These are phyloP conservation scores for Fonticula alba DNA, from an alignment of 78 protist genomes.

Conservation along the genomic window DNA sequence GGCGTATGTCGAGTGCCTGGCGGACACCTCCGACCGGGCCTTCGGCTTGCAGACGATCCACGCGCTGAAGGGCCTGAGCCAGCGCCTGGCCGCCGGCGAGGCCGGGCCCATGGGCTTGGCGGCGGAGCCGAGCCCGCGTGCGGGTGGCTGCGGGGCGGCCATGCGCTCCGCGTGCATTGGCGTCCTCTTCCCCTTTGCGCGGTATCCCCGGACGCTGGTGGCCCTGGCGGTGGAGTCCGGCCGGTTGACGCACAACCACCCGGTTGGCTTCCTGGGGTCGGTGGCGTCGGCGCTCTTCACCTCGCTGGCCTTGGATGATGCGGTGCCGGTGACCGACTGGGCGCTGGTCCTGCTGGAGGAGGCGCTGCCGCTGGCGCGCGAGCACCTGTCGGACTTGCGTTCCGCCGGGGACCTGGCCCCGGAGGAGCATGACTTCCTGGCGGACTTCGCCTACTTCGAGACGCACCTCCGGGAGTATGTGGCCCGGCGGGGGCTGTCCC, in stretches of 20 bases:
- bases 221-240: slow-evolving; percentile 36
- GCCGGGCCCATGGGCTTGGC: slow-evolving; percentile 18
- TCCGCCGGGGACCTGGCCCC: too few relatives aligned
- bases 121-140: slow-evolving; percentile 17
- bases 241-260: slow-evolving; percentile 48
- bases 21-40: slow-evolving; percentile 37
- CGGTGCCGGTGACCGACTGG: too few relatives aligned
- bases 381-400: too few relatives aligned
- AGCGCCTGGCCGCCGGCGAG: not conserved
- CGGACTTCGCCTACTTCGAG: too few relatives aligned
- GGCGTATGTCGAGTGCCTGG: slow-evolving; percentile 29
- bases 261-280: slow-evolving; percentile 41
- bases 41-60: slow-evolving; percentile 21
- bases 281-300: slow-evolving; percentile 47
- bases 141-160: slow-evolving; percentile 59
- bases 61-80: slow-evolving; percentile 4
- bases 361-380: too few relatives aligned
- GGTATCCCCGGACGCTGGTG: slow-evolving; percentile 13
- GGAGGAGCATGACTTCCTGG: too few relatives aligned
- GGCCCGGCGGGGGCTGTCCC: too few relatives aligned
- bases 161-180: slow-evolving; percentile 62
- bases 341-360: too few relatives aligned
- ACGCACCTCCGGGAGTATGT: too few relatives aligned
- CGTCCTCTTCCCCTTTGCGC: slow-evolving; percentile 11
- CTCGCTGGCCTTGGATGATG: slow-evolving; percentile 31